Conservation (phyloP, 2,329 filamentous ascomycete genomes). For the Cryphonectria parasitica region DNA sequence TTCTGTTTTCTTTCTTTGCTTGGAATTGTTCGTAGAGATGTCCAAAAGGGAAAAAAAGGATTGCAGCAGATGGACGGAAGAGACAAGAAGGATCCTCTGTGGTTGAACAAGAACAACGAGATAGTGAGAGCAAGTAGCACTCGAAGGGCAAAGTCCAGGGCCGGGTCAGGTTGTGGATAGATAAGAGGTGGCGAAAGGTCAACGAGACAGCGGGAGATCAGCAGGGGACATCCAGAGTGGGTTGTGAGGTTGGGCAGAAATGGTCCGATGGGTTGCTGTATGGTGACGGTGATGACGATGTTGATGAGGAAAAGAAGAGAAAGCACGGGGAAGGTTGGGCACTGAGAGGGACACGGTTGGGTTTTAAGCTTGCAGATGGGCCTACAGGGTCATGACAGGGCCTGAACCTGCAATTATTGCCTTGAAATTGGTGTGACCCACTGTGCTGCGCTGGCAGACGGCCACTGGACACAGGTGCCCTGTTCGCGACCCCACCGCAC, state of each 20-base stretch:
- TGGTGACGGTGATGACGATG: constrained; percentile 14
- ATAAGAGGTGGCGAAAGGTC: constrained; percentile 27
- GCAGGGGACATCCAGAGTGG: constrained; percentile 25
- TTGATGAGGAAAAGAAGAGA: constrained; percentile 15
- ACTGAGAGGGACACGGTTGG: constrained; percentile 28
- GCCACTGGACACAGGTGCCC: constrained; percentile 21
- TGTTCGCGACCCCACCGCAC: constrained; percentile 13
- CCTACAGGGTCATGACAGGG: constrained; percentile 22
- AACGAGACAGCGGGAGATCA: constrained; percentile 28
- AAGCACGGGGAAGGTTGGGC: constrained; percentile 25
- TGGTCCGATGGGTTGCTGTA: constrained; percentile 20
- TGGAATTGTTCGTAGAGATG: constrained; percentile 13
- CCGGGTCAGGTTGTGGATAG: constrained; percentile 17
- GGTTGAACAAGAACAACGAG: constrained; percentile 16
- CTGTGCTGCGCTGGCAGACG: constrained; percentile 23
- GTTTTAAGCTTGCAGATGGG: constrained; percentile 30
- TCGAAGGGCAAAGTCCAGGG: constrained; percentile 4
- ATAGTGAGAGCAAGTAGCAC: constrained; percentile 26
- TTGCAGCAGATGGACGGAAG: constrained; percentile 20
- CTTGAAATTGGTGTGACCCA: constrained; percentile 17
- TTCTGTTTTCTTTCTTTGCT: constrained; percentile 22
- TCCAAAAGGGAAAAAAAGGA: not conserved
- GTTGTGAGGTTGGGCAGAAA: constrained; percentile 28
- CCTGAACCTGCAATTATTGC: not conserved
- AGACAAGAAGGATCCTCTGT: constrained; percentile 4